Evolutionary conservation across 2,329 filamentous ascomycete species (phyloP).

Genomic region (Diaporthe velutina): DNA sequence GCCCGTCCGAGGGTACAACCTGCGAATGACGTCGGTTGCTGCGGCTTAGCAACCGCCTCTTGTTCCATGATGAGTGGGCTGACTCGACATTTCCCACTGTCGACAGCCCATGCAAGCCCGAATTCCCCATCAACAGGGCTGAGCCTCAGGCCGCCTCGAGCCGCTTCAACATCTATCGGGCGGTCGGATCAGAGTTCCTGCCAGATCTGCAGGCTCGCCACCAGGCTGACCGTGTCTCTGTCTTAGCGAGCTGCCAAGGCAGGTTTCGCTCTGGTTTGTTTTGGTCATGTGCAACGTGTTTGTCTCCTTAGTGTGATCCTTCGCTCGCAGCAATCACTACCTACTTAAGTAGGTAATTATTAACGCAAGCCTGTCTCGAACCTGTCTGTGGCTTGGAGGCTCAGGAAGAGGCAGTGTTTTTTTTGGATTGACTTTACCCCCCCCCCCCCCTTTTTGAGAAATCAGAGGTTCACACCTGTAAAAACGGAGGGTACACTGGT

Average conservation of each 20-base stretch:
- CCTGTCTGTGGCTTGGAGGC: neutral
- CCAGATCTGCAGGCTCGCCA: neutral
- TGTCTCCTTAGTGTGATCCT: neutral
- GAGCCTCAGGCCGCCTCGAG: neutral
- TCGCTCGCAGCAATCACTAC: neutral
- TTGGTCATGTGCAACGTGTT: conserved; percentile 3
- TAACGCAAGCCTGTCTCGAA: neutral
- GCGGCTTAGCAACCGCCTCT: neutral
- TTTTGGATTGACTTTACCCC: no score
- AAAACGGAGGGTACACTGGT: no score
- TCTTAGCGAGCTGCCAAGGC: conserved; percentile 5
- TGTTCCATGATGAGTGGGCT: conserved; percentile 3
- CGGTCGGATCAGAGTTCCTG: neutral
- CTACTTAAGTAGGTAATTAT: no score
- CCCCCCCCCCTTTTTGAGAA: no score
- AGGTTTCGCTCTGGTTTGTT: neutral
- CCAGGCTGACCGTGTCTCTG: neutral
- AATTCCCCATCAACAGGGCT: neutral
- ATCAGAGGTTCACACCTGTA: no score
- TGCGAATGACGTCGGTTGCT: conserved; percentile 4
- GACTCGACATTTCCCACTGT: neutral
- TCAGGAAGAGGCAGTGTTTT: neutral
- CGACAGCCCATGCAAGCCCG: neutral
- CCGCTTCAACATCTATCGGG: neutral
- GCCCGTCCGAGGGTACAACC: neutral